Base-by-base conservation (phyloP, 2,329 filamentous ascomycete species). In the Podosphaera aphanis region DNA sequence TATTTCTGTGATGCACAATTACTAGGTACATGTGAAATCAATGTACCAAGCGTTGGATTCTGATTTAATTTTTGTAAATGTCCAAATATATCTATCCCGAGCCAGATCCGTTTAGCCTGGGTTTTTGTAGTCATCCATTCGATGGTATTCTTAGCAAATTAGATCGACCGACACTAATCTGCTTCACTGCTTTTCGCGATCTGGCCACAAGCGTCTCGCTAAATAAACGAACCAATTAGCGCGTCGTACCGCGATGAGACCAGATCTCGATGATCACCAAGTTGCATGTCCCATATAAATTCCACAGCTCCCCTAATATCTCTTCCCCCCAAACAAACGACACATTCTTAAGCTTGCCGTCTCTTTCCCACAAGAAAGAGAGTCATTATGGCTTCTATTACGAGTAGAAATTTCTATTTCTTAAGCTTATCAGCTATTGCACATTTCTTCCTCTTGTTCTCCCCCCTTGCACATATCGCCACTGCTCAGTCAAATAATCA, bases 381-480 rank as follows among this genome's bases (percentile, higher is more conserved):
- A 21, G 52, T 52, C 63, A 66, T 56, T 56, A 76, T 76, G 72
- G 66, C 71, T 58, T 65, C 69, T 59, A 25, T 8, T 13, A 64
- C 68, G 61, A 77, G 75, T 61, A 66, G 72, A 69, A 70, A 73
- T 68, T 70, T 74, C 66, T 69, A 79, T 73, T 71, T 76, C 71
- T 62, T 86, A 69, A 69, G 79, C 77, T 70, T 94, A 72, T 85
- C 84, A 74, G 67, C 90, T 62, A 69, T 93, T 65, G 79, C 86
- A 68, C 94, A 93, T 70, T 79, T 94, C 58, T 75, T 84, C 61
- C 75, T 93, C 53, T 75, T 95, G 54, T 83, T 98, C 59, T 76
- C 81, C 53, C 85, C 86, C 55, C 71, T 93, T 60, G 80, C 85
- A 53, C 79, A 95, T 61, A 74, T 93, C 55, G 77, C 80, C 65